Evolutionary conservation across 1,284 basidiomycete genomes (phyloP).

Genomic region (Amylostereum chailletii): DNA sequence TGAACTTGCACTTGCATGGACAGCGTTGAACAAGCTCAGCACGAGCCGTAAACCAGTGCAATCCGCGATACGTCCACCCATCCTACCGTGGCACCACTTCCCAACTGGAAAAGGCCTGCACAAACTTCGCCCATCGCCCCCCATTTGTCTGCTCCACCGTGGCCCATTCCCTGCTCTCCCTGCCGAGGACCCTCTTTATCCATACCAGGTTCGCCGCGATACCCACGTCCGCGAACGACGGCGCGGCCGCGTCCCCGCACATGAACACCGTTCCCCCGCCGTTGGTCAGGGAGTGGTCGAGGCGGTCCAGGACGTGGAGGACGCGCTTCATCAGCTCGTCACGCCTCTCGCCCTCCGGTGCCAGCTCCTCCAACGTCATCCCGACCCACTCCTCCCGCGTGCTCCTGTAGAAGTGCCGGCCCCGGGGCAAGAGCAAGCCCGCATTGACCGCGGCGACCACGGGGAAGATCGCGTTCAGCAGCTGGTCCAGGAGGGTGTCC

Average conservation of each 20-base stretch:
- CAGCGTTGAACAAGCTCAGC: too few relatives aligned
- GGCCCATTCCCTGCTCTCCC: slow-evolving; percentile 26
- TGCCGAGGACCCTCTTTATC: slow-evolving; percentile 22
- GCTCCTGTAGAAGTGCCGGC: slow-evolving; percentile 23
- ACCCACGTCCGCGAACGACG: slow-evolving; percentile 29
- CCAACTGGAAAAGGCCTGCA: slow-evolving; percentile 25
- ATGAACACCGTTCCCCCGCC: slow-evolving; percentile 19
- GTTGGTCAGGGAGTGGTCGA: slow-evolving; percentile 22
- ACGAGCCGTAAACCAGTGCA: too few relatives aligned
- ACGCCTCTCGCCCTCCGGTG: slow-evolving; percentile 19
- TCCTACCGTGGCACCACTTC: slow-evolving; percentile 3
- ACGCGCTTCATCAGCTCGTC: slow-evolving; percentile 19
- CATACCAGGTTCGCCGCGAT: slow-evolving; percentile 22
- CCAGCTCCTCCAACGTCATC: slow-evolving; percentile 26
- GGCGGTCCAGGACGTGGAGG: slow-evolving; percentile 20
- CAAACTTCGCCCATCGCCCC: slow-evolving; percentile 29
- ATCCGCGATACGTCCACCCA: too few relatives aligned
- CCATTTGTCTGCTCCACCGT: slow-evolving; percentile 24
- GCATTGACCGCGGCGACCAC: too few relatives aligned
- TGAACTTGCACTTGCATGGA: too few relatives aligned
- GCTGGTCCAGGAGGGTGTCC: neutral
- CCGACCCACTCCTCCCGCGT: slow-evolving; percentile 27
- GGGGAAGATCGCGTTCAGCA: too few relatives aligned
- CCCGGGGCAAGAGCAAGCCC: too few relatives aligned
- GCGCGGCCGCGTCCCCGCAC: slow-evolving; percentile 13